Evolutionary conservation across 768 basidiomycete species (phyloP).

Genomic region (Lentinula detonsa): DNA sequence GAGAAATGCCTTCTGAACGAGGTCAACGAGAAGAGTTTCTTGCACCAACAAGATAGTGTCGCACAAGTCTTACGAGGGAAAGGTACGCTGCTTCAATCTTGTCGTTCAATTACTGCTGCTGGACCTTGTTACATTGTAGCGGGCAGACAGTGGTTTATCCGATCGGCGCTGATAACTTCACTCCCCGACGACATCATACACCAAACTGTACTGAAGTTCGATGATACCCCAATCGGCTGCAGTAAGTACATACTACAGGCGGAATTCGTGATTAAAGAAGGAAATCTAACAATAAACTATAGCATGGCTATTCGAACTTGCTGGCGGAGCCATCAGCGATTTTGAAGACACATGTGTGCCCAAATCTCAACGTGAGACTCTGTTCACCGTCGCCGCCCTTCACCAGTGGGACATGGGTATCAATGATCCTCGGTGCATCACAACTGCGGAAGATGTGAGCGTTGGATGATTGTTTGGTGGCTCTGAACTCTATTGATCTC

Average conservation of each 20-base stretch:
- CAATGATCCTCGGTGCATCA: slow-evolving; percentile 75
- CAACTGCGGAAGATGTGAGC: slow-evolving; percentile 74
- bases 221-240: slow-evolving; percentile 83
- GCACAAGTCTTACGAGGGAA: slow-evolving; percentile 85
- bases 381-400: slow-evolving; percentile 82
- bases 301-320: slow-evolving; percentile 94
- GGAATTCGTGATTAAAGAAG: not conserved
- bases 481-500: not conserved
- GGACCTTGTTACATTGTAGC: slow-evolving; percentile 30
- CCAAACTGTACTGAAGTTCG: slow-evolving; percentile 75
- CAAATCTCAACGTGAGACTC: slow-evolving; percentile 69
- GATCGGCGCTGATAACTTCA: slow-evolving; percentile 76
- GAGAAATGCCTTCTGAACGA: slow-evolving; percentile 84
- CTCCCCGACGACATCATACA: slow-evolving; percentile 85
- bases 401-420: slow-evolving; percentile 90
- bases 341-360: slow-evolving; percentile 72
- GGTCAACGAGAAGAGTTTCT: slow-evolving; percentile 84
- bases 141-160: slow-evolving; percentile 88
- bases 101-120: not conserved
- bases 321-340: slow-evolving; percentile 74
- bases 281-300: not conserved
- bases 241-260: slow-evolving; percentile 46
- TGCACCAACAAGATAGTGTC: slow-evolving; percentile 87
- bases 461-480: not conserved
- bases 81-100: slow-evolving; percentile 32